Base-by-base conservation (phyloP, 352 stramenopile genomes). In the Pythium biforme region DNA sequence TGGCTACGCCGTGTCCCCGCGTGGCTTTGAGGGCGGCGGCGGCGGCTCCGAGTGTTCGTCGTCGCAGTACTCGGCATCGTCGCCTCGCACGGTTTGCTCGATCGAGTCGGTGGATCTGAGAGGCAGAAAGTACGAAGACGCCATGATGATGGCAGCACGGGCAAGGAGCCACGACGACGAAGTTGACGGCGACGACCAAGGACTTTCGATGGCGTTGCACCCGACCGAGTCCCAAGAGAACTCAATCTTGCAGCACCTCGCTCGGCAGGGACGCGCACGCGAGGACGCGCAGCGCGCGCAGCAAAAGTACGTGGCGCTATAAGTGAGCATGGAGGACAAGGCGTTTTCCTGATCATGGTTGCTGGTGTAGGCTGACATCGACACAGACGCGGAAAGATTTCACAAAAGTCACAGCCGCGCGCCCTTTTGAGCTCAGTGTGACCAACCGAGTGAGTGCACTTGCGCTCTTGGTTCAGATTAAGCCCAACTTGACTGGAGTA, bases 371-470 rank as follows among this genome's bases (percentile, higher is more conserved):
- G 59, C 66, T 70, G 17, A 2, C 56, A 33, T 54, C 59, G 15
- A 55, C 53, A 7, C 68, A 70, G 33, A 66, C 64, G 10, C 9
- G 27, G 3, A 92, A 92, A 55, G 80, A 92, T 37, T 92, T 81
- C 43, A 73, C 66, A 26, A 75, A 76, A 49, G 63, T 81, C 31
- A 92, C 83, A 12, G 50, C 66, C 14, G 49, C 76, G 11, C 75
- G 72, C 33, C 80, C 83, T 0, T 92, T 92, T 60, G 66, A 74
- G 50, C 66, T 92, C 39, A 92, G 83, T 51, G 66, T 72, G n/a
- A 77, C 68, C 26, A 92, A 92, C 37, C 77, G 47, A 3, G 56
- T 64, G n/a, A n/a, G n/a, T n/a, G n/a, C n/a, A 62, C 12, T 76
- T 64, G 75, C 37, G n/a, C 1, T 37, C 31, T 10, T 14, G 7